These are phyloP conservation scores for Aspergillus kassunensis DNA, from an alignment of 495 filamentous ascomycete species.

Conservation along the genomic window DNA sequence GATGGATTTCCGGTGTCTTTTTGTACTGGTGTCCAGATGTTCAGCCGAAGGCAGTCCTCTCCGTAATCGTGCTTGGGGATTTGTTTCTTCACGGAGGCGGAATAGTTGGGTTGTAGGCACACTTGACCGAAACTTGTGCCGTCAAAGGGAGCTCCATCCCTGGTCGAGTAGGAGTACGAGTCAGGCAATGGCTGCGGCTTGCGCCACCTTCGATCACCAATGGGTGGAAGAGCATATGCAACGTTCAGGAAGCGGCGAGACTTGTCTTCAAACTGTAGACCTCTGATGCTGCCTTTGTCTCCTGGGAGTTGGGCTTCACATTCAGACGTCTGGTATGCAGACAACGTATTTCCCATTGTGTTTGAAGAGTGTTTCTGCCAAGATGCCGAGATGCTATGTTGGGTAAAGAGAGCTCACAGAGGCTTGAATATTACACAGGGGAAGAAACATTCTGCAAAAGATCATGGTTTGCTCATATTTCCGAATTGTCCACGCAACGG, in stretches of 20 bases:
- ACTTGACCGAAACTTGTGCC: slow-evolving; percentile 40
- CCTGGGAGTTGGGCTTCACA: slow-evolving; percentile 5
- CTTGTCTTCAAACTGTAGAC: slow-evolving; percentile 24
- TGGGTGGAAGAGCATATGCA: slow-evolving; percentile 45
- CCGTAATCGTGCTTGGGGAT: slow-evolving; percentile 17
- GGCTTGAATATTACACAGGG: neutral
- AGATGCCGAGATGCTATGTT: neutral
- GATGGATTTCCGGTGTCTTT: slow-evolving; percentile 17
- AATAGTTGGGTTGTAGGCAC: slow-evolving; percentile 39
- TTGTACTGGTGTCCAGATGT: slow-evolving; percentile 37
- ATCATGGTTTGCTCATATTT: too few species aligned
- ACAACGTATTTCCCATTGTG: slow-evolving; percentile 12
- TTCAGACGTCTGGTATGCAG: slow-evolving; percentile 7
- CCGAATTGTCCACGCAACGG: too few species aligned
- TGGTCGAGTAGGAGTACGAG: slow-evolving; percentile 26
- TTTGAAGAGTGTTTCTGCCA: neutral
- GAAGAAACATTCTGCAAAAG: neutral
- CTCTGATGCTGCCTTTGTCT: slow-evolving; percentile 12
- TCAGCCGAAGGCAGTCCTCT: slow-evolving; percentile 47
- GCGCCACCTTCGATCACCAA: slow-evolving; percentile 37
- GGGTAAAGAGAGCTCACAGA: neutral
- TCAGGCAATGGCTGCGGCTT: slow-evolving; percentile 40
- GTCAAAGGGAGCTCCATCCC: slow-evolving; percentile 25
- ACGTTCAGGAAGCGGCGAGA: slow-evolving; percentile 35
- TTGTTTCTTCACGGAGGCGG: slow-evolving; percentile 20